These are phyloP conservation scores for Ceratobasidium sp. DNA, from an alignment of 1,284 basidiomycete species.

Conservation along the genomic window DNA sequence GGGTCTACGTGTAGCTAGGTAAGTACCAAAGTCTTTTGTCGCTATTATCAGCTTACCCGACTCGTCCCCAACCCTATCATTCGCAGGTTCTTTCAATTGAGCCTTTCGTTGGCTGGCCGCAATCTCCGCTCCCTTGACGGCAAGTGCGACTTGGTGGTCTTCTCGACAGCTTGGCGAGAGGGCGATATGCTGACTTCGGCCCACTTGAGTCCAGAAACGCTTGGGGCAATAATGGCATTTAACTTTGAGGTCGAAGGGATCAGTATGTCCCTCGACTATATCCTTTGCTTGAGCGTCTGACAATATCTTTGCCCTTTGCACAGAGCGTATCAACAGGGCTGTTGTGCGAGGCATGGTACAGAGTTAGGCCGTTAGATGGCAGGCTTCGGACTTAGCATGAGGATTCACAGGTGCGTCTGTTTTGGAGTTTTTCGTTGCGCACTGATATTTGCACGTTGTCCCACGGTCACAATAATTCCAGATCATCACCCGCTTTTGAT, in stretches of 20 bases:
- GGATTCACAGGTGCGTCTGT: no score
- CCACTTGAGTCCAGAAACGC: not conserved
- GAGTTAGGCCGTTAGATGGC: no score
- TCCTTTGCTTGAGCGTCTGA: not conserved
- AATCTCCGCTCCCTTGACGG: not conserved
- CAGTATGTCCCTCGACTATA: not conserved
- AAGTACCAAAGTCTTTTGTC: not conserved
- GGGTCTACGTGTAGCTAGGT: not conserved
- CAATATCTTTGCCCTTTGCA: not conserved
- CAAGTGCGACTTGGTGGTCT: not conserved
- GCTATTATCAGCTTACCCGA: not conserved
- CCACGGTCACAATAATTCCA: no score
- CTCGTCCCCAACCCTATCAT: not conserved
- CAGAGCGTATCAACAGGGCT: not conserved
- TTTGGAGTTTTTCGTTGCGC: no score
- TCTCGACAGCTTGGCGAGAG: not conserved
- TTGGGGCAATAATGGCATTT: not conserved
- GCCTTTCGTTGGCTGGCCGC: no score
- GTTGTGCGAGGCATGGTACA: not conserved
- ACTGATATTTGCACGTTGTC: no score
- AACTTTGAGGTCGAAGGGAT: not conserved
- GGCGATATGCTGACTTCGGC: not conserved
- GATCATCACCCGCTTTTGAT: no score
- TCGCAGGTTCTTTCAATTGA: no score
- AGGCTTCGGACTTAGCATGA: no score